phyloP scores from a whole-genome alignment of 352 stramenopile genomes.

The Globisporangium polare region DNA sequence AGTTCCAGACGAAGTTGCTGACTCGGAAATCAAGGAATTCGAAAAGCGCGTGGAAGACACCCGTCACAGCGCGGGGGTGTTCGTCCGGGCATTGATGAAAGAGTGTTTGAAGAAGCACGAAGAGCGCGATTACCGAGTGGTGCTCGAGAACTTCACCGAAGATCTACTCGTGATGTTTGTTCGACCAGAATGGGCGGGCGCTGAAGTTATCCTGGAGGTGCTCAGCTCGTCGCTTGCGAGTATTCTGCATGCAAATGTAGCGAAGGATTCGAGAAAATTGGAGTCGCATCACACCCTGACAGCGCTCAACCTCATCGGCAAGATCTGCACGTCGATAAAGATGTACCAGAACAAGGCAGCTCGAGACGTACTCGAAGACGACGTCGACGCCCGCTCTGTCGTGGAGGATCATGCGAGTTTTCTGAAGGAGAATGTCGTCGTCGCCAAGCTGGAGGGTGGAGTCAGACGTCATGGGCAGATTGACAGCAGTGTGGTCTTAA shows the following conservation, averaged over 20 bases:
- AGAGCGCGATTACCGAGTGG: constrained; percentile 64
- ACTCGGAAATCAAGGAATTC: constrained; percentile 13
- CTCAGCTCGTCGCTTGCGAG: constrained; percentile 62
- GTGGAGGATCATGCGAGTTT: constrained; percentile 49
- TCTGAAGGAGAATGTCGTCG: constrained; percentile 21
- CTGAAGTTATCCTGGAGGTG: constrained; percentile 70
- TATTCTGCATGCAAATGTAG: constrained; percentile 53
- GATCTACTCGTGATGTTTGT: constrained; percentile 80
- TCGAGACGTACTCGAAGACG: constrained; percentile 37
- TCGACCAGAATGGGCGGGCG: constrained; percentile 72
- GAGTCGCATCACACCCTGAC: constrained; percentile 64
- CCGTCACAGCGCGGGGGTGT: constrained; percentile 31
- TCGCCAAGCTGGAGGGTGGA: constrained; percentile 9
- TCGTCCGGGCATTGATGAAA: constrained; percentile 52
- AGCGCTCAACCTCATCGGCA: constrained; percentile 67
- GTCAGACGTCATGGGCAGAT: not conserved
- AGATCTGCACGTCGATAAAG: constrained; percentile 77
- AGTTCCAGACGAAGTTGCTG: constrained; percentile 16
- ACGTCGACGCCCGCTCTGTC: constrained; percentile 31
- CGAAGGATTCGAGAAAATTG: constrained; percentile 56
- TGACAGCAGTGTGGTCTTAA: constrained; percentile 31
- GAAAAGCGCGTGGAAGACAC: constrained; percentile 27
- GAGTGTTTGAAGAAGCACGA: constrained; percentile 84
- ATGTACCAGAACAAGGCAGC: constrained; percentile 35
- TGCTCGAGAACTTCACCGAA: constrained; percentile 82